phyloP scores from a whole-genome alignment of 345 rosid species.

The Reutealis trisperma region DNA sequence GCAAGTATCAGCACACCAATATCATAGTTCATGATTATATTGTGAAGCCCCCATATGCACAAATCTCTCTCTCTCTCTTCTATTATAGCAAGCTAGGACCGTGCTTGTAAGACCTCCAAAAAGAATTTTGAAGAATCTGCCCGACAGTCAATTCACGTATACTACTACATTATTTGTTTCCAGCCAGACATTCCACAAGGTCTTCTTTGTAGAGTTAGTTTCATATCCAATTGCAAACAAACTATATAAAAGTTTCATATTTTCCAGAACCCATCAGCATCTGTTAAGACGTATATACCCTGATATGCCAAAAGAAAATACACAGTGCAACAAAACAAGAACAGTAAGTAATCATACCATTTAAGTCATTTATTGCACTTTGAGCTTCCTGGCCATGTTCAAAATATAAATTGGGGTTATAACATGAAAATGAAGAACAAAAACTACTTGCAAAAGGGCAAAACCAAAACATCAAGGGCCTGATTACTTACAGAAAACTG shows the following conservation, averaged over 20 bases:
- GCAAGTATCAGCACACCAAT: neutral
- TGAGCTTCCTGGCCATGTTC: constrained; percentile 77
- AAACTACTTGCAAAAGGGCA: neutral
- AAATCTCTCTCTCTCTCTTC: too few relatives aligned
- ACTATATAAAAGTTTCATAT: neutral
- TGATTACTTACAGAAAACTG: too few relatives aligned
- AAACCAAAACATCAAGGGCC: too few relatives aligned
- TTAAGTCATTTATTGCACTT: constrained; percentile 86
- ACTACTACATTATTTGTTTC: neutral
- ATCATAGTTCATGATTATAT: neutral
- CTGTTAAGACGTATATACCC: too few relatives aligned
- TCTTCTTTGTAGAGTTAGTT: neutral
- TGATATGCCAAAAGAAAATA: neutral
- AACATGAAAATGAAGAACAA: neutral
- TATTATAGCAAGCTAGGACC: neutral
- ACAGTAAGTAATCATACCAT: constrained; percentile 47
- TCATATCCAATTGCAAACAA: neutral
- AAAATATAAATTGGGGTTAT: neutral
- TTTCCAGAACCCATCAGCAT: neutral
- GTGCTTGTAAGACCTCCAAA: neutral
- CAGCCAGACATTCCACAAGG: neutral
- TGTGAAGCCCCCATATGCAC: neutral
- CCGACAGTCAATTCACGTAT: neutral
- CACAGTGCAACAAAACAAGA: neutral
- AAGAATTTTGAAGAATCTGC: neutral